Evolutionary conservation across 1,139 yeast species (phyloP).

Genomic region (Saccharomyces pastorianus): DNA sequence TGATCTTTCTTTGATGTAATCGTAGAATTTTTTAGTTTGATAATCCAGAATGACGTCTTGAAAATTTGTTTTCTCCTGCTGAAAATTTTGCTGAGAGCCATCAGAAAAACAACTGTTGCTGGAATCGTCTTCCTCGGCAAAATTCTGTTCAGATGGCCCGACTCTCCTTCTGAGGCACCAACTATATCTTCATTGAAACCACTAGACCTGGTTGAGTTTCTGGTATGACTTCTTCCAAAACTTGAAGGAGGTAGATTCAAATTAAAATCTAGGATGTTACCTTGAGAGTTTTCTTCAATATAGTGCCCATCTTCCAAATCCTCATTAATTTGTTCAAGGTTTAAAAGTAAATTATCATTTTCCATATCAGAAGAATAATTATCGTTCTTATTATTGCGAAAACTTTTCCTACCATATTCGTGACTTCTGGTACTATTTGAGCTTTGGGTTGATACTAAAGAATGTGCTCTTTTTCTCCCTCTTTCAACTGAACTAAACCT

Average conservation of each 20-base stretch:
- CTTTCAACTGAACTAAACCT: conserved; percentile 14
- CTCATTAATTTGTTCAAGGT: conserved; percentile 26
- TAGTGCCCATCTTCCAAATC: conserved; percentile 17
- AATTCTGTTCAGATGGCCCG: conserved; percentile 2
- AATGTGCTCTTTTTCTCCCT: conserved; percentile 16
- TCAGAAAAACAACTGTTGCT: not conserved
- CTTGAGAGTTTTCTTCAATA: conserved; percentile 5
- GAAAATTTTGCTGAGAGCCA: conserved; percentile 1
- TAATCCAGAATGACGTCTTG: conserved; percentile 13
- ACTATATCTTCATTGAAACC: conserved; percentile 17
- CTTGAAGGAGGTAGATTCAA: conserved; percentile 29
- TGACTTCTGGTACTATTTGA: conserved; percentile 23
- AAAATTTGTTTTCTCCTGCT: not conserved
- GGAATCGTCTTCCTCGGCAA: conserved; percentile 4
- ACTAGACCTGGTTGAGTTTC: conserved; percentile 11
- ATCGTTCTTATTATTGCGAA: conserved; percentile 5
- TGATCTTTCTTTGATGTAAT: conserved; percentile 22
- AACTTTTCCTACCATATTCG: conserved; percentile 24
- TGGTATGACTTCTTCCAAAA: conserved; percentile 21
- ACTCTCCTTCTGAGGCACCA: conserved; percentile 18
- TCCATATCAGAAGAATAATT: conserved; percentile 6
- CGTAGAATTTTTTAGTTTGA: conserved; percentile 25
- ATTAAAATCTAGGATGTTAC: conserved; percentile 19
- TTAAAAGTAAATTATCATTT: conserved; percentile 15
- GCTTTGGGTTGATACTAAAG: conserved; percentile 13